Evolutionary conservation across 371 early-diverging fungal species (phyloP), one percentile per base, ranked within the genome.

Genomic region (Mucor velutinosus): DNA sequence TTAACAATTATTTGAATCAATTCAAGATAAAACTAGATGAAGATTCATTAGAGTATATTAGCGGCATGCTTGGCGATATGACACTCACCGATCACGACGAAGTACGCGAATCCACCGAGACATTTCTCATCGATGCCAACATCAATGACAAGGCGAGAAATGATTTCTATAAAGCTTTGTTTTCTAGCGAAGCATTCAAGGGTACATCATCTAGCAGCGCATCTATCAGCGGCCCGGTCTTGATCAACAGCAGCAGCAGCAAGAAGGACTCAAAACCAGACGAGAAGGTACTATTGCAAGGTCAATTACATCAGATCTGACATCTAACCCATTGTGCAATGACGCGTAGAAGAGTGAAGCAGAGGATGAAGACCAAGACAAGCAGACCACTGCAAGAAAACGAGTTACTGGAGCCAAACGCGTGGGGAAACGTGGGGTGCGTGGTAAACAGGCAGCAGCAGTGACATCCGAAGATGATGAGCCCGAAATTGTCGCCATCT

Each of bases 401-500:
- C 47, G 59, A 61, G 23, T 17, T 29, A 45, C 29, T 33, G 33
- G 25, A 21, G 21, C 47, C 10, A 59, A 60, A 33, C 51, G 66
- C 15, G 66, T 49, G 51, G 58, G 66, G 49, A 33, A 60, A 53
- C 67, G 66, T 3, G 35, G 57, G 64, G 33, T 33, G 49, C 47
- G 51, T 23, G 30, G 30, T 27, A 61, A 67, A 58, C 60, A 62
- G 59, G 41, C 51, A 57, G 10, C 62, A 74, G 27, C 27, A 51
- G 21, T 25, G 12, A 25, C 53, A 14, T 53, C 53, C 1, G 58
- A 67, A 58, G 53, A 58, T 0, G 60, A 67, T 29, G 66, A 68
- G n/a, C 79, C 83, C 6, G 67, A 74, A 11, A 80, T 94, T n/a
- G 86, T 89, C 39, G 95, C 94, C 0, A 91, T 82, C 35, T 90